phyloP scores from a whole-genome alignment of 305 asterid genomes.

The Vinca major region DNA sequence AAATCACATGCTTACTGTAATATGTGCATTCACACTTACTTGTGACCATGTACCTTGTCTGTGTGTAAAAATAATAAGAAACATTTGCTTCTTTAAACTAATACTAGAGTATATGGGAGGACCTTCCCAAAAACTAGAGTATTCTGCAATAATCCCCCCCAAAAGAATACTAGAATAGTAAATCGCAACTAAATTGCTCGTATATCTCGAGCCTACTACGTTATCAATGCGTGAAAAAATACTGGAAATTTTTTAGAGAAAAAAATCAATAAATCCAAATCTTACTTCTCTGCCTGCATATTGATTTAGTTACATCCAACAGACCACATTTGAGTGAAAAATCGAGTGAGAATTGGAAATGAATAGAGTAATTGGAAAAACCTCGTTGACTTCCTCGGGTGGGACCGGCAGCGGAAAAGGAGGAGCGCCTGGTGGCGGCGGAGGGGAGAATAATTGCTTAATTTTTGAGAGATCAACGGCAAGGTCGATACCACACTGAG shows the following conservation, averaged over 20 bases:
- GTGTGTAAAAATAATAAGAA: too few relatives aligned
- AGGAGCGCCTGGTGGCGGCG: constrained; percentile 17
- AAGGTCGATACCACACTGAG: constrained; percentile 75
- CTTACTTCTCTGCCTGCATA: too few relatives aligned
- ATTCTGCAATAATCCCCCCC: neutral
- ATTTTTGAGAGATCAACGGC: constrained; percentile 67
- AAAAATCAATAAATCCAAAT: too few relatives aligned
- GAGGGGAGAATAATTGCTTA: constrained; percentile 39
- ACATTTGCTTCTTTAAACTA: neutral
- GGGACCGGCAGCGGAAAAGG: constrained; percentile 28
- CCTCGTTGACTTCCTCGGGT: constrained; percentile 80
- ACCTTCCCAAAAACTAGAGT: too few relatives aligned
- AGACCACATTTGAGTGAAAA: too few relatives aligned
- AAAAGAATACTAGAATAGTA: too few relatives aligned
- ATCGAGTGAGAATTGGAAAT: neutral
- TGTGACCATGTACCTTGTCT: neutral
- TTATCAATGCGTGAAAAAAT: too few relatives aligned
- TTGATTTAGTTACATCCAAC: too few relatives aligned
- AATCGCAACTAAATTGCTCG: too few relatives aligned
- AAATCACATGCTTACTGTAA: neutral
- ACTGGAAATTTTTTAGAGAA: too few relatives aligned
- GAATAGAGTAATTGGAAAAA: constrained; percentile 19
- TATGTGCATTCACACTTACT: neutral
- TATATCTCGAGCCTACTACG: too few relatives aligned
- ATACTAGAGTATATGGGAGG: too few relatives aligned